These are phyloP conservation scores for Penicillium robsamsonii DNA, from an alignment of 495 filamentous ascomycete species.

Conservation along the genomic window DNA sequence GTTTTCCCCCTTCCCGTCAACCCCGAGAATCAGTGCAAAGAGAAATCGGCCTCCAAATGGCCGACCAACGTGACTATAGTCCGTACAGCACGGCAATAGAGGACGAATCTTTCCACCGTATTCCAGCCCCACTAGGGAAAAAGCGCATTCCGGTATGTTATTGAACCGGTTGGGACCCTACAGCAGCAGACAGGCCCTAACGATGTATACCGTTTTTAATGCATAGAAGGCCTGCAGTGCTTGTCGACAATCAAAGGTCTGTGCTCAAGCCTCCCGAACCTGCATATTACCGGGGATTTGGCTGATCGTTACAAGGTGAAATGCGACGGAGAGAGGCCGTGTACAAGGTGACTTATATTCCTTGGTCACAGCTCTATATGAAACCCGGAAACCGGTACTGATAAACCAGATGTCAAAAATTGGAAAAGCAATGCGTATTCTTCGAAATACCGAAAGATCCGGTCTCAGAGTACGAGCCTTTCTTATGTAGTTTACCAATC, in stretches of 20 bases:
- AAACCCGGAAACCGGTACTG: no score
- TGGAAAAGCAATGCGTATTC: slow-evolving; percentile 38
- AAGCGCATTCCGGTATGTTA: slow-evolving; percentile 40
- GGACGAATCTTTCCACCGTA: slow-evolving; percentile 26
- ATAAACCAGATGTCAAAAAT: slow-evolving; percentile 24
- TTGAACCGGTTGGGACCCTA: background rate
- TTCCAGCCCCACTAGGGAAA: slow-evolving; percentile 32
- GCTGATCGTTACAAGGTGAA: slow-evolving; percentile 28
- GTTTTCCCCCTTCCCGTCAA: slow-evolving; percentile 17
- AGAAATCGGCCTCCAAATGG: background rate
- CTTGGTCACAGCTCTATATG: background rate
- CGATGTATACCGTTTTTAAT: background rate
- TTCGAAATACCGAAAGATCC: slow-evolving; percentile 40
- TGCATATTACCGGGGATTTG: background rate
- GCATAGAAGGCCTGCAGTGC: slow-evolving; percentile 39
- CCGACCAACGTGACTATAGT: background rate
- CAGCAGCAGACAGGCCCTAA: slow-evolving; percentile 3
- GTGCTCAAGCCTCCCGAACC: background rate
- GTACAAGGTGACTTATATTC: slow-evolving; percentile 29
- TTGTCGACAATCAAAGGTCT: slow-evolving; percentile 40
- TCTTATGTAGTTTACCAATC: background rate
- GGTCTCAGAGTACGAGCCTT: slow-evolving; percentile 25
- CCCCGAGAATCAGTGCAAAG: background rate
- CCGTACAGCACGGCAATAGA: slow-evolving; percentile 17
- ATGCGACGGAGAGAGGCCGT: slow-evolving; percentile 42